These are phyloP conservation scores for Neonectria magnoliae DNA, from an alignment of 2,329 filamentous ascomycete species.

Conservation along the genomic window DNA sequence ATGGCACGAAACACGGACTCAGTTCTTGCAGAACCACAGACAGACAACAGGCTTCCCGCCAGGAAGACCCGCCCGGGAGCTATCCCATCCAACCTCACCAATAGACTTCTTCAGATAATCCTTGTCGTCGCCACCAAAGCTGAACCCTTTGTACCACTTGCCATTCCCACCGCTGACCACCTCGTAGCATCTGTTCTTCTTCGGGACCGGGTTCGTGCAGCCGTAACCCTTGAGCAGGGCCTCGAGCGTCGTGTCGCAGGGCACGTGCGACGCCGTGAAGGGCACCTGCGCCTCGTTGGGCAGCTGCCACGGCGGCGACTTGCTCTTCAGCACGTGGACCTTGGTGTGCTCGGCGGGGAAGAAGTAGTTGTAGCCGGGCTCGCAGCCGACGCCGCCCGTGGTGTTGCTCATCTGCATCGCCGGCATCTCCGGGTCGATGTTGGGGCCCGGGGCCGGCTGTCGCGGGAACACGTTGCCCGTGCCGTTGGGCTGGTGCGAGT, in stretches of 20 bases:
- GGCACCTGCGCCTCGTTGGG: constrained; percentile 53
- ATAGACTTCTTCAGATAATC: constrained; percentile 61
- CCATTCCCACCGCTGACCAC: constrained; percentile 65
- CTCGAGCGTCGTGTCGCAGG: constrained; percentile 61
- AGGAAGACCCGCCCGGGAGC: constrained; percentile 56
- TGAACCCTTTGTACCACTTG: constrained; percentile 67
- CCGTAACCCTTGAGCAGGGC: constrained; percentile 70
- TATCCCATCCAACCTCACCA: constrained; percentile 68
- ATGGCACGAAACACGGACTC: constrained; percentile 10
- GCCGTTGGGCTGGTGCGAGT: constrained; percentile 52
- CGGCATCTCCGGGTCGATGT: constrained; percentile 57
- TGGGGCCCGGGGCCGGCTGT: constrained; percentile 54
- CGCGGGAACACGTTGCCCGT: constrained; percentile 49
- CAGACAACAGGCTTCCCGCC: constrained; percentile 67
- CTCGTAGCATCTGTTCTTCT: constrained; percentile 68
- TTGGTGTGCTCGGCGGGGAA: constrained; percentile 68
- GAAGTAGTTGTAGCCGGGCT: constrained; percentile 72
- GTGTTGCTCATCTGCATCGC: constrained; percentile 66
- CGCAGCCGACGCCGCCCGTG: constrained; percentile 66
- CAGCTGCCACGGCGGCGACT: constrained; percentile 63
- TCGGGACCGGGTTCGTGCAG: constrained; percentile 58
- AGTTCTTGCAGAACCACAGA: constrained; percentile 67
- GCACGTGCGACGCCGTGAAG: constrained; percentile 63
- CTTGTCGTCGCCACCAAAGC: constrained; percentile 60
- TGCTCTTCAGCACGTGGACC: constrained; percentile 65